These are phyloP conservation scores for Hypoxylon fuscum DNA, from an alignment of 495 filamentous ascomycete species.

Conservation along the genomic window DNA sequence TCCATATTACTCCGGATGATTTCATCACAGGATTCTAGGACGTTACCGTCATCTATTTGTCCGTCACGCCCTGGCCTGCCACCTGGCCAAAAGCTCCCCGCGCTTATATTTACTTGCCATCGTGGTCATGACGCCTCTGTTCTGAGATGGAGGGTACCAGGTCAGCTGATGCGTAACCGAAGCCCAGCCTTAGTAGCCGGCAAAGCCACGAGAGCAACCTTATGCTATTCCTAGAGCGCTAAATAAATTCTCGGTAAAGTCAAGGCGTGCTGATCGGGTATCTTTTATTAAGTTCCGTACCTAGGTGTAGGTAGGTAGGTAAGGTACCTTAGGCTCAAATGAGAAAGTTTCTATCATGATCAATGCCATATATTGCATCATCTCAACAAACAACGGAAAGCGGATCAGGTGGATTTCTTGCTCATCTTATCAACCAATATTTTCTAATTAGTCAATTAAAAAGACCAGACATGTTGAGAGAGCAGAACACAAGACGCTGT, in stretches of 20 bases:
- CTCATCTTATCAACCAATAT: too few species aligned
- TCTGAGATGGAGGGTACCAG: constrained; percentile 14
- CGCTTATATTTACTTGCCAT: constrained; percentile 16
- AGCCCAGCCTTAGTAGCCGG: background rate
- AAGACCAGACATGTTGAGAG: too few species aligned
- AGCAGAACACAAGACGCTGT: too few species aligned
- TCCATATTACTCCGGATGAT: constrained; percentile 26
- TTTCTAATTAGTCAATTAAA: too few species aligned
- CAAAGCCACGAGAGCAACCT: constrained; percentile 21
- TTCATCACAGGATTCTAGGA: constrained; percentile 34
- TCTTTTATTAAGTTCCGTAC: too few species aligned
- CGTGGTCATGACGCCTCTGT: constrained; percentile 5
- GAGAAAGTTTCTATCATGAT: constrained; percentile 14
- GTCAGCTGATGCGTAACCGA: constrained; percentile 29
- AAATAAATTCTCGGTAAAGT: too few species aligned
- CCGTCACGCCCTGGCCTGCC: constrained; percentile 25
- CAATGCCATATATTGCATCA: constrained; percentile 25
- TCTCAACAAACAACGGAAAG: background rate
- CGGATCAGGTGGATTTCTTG: background rate
- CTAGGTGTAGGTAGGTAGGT: background rate
- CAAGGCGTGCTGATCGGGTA: too few species aligned
- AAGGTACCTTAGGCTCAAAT: background rate
- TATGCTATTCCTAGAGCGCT: constrained; percentile 18
- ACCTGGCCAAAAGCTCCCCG: constrained; percentile 24
- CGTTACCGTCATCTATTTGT: constrained; percentile 31